Evolutionary conservation across 2,329 filamentous ascomycete genomes (phyloP), one percentile per base, ranked within the genome.

Genomic region (Fusarium buxicola): DNA sequence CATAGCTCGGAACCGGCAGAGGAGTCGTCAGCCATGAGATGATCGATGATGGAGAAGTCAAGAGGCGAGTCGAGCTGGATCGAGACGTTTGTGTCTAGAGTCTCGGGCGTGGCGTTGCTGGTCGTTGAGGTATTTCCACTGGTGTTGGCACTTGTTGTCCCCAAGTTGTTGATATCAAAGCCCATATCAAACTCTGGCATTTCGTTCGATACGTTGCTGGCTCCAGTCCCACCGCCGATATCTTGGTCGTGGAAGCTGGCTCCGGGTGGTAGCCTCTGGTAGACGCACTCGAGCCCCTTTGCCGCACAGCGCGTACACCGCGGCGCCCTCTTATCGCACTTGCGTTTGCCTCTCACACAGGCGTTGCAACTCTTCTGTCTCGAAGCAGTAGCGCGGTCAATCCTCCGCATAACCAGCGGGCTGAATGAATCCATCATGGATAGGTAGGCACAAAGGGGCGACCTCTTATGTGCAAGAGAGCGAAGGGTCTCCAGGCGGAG

Each of bases 351-450:
- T 49, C 75, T 75, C 44, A 82, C 80, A 64, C 80, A 82, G 49
- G 79, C 76, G 61, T 82, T 80, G 74, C 80, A 82, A 73, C 78
- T 82, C 75, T 80, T 82, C 65, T 82, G 80, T 57, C 79, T 73
- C 83, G 77, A 86, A 38, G 77, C 75, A 32, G 76, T 73, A 31
- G 65, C 63, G 8, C 68, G 70, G 35, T 73, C 72, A 59, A 71
- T 65, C 63, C 73, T 74, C 50, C 70, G 67, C 48, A 72, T 62
- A 31, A 61, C 58, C 51, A 71, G 47, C 16, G 72, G 63, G 15
- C 66, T 64, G 44, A 71, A 57, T n/a, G 69, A 65, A 24, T 72
- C 66, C 69, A 70, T 71, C 49, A 16, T 47, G 51, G 55, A 51
- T 49, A 47, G 25, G n/a, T 13, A 12, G 8, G 38, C 50, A 32